These are phyloP conservation scores for Alisma plantagoaquatica DNA, from an alignment of 106 monocot genomes.

Conservation along the genomic window DNA sequence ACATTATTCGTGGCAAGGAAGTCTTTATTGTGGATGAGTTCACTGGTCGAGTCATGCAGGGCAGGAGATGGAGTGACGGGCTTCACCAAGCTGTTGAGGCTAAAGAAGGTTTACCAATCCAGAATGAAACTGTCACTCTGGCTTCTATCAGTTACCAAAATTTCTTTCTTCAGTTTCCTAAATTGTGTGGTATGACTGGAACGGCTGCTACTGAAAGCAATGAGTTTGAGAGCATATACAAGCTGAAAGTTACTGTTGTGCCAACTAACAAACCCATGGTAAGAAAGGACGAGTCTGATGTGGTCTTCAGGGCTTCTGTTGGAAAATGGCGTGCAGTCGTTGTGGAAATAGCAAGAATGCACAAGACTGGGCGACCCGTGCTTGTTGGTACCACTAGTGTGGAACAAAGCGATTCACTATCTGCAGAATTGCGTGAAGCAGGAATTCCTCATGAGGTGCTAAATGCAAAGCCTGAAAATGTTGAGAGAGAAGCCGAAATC, in stretches of 20 bases:
- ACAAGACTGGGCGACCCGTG: slow-evolving; percentile 89
- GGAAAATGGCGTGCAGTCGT: slow-evolving; percentile 96
- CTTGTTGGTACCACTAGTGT: slow-evolving; percentile 99
- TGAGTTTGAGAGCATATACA: slow-evolving; percentile 99
- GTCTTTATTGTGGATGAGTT: slow-evolving; percentile 97
- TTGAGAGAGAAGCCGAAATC: slow-evolving; percentile 98
- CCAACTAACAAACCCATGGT: slow-evolving; percentile 69
- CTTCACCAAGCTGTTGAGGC: slow-evolving; percentile 99
- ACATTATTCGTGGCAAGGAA: slow-evolving; percentile 86
- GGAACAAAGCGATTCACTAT: slow-evolving; percentile 91
- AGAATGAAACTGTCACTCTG: slow-evolving; percentile 94
- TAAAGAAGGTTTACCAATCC: slow-evolving; percentile 84
- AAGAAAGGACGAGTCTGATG: slow-evolving; percentile 99
- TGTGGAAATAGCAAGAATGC: slow-evolving; percentile 95
- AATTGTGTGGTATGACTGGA: slow-evolving; percentile 99
- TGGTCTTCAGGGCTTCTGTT: slow-evolving; percentile 77
- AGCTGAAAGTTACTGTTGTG: slow-evolving; percentile 69
- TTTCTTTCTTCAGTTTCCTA: slow-evolving; percentile 99
- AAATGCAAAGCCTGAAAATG: slow-evolving; percentile 98
- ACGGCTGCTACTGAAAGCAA: slow-evolving; percentile 91
- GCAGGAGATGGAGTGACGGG: slow-evolving; percentile 94
- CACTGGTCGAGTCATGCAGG: slow-evolving; percentile 84
- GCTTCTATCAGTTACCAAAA: slow-evolving; percentile 99
- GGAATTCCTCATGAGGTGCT: slow-evolving; percentile 94
- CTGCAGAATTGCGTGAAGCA: slow-evolving; percentile 69